These are phyloP conservation scores for Penicillium fimorum DNA, from an alignment of 495 filamentous ascomycete species.

Conservation along the genomic window DNA sequence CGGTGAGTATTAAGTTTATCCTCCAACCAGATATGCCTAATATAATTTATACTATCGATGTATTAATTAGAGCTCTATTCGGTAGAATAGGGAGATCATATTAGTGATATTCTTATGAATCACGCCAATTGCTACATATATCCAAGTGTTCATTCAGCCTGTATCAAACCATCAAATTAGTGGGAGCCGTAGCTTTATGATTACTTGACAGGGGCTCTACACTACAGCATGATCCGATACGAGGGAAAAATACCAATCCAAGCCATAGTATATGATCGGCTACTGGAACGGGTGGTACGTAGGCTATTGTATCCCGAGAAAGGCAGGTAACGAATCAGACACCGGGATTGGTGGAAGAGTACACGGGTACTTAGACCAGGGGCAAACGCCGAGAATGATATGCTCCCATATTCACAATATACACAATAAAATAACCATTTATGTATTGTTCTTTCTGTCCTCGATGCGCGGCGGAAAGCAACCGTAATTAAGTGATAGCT, in stretches of 20 bases:
- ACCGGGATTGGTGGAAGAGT: constrained; percentile 4
- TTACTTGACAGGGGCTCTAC: not conserved
- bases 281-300: not conserved
- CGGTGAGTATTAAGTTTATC: too few relatives aligned
- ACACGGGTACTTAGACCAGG: not conserved
- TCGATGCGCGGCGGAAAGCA: not conserved
- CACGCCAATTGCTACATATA: not conserved
- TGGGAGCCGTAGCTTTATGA: not conserved
- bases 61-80: not conserved
- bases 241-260: constrained; percentile 24
- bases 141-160: not conserved
- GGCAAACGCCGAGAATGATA: not conserved
- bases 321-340: not conserved
- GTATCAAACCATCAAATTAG: not conserved
- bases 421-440: not conserved
- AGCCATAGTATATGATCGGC: constrained; percentile 11
- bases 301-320: not conserved
- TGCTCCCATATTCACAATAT: not conserved
- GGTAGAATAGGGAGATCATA: not conserved
- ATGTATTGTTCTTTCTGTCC: not conserved
- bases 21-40: too few relatives aligned
- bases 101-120: not conserved
- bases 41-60: not conserved
- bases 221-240: constrained; percentile 19
- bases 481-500: not conserved